Conservation (phyloP, 2,329 filamentous ascomycete species). For the Fusarium lateritium region DNA sequence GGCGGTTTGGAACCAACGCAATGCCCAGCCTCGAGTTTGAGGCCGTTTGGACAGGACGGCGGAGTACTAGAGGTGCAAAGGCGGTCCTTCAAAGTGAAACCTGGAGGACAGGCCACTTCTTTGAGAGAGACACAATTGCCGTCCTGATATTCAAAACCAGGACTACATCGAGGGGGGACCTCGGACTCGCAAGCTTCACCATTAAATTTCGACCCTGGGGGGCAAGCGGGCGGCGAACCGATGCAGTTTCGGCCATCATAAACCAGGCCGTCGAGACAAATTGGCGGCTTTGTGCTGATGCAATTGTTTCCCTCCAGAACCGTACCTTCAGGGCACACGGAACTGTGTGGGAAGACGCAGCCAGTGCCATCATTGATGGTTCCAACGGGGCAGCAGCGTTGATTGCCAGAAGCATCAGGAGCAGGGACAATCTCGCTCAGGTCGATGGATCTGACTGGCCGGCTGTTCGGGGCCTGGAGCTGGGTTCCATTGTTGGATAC, state of each 20-base stretch:
- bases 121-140: slow-evolving; percentile 9
- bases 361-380: slow-evolving; percentile 34
- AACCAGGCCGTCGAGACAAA: slow-evolving; percentile 12
- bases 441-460: slow-evolving; percentile 2
- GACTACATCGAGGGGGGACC: neutral
- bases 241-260: slow-evolving; percentile 26
- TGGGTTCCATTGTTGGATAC: neutral
- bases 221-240: neutral
- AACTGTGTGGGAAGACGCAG: slow-evolving; percentile 37
- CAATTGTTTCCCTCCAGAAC: slow-evolving; percentile 31
- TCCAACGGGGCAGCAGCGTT: slow-evolving; percentile 26
- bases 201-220: slow-evolving; percentile 16
- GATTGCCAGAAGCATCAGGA: slow-evolving; percentile 16
- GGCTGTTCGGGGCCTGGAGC: neutral
- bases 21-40: slow-evolving; percentile 13
- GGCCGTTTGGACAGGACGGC: neutral
- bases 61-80: slow-evolving; percentile 23
- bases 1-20: slow-evolving; percentile 19
- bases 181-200: slow-evolving; percentile 27
- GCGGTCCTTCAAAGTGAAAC: slow-evolving; percentile 20
- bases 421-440: slow-evolving; percentile 21
- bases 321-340: slow-evolving; percentile 23
- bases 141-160: slow-evolving; percentile 9
- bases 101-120: slow-evolving; percentile 10
- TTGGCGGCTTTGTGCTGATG: slow-evolving; percentile 12